Evolutionary conservation across 768 basidiomycete species (phyloP).

Genomic region (Lepiota brunneoincarnata): DNA sequence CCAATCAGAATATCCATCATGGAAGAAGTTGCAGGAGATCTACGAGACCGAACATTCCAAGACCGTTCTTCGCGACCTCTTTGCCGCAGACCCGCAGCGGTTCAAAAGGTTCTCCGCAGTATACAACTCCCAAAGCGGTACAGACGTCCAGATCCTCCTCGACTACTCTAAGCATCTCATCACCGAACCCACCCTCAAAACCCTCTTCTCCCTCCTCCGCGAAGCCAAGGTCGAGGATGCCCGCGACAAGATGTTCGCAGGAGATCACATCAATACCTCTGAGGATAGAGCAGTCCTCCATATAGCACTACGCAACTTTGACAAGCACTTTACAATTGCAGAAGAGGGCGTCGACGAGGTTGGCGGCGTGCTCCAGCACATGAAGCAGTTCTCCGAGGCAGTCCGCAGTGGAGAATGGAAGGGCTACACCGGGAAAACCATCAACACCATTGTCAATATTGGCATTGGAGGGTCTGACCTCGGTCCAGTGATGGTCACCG

Average conservation of each 20-base stretch:
- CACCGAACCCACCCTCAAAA: constrained; percentile 76
- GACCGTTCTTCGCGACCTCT: constrained; percentile 90
- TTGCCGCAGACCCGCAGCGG: constrained; percentile 81
- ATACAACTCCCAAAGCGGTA: constrained; percentile 65
- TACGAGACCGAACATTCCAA: constrained; percentile 70
- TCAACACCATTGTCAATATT: constrained; percentile 95
- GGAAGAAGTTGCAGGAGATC: constrained; percentile 87
- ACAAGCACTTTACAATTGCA: constrained; percentile 66
- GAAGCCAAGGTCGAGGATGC: constrained; percentile 85
- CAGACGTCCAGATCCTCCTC: constrained; percentile 78
- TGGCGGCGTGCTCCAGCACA: constrained; percentile 79
- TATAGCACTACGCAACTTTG: constrained; percentile 81
- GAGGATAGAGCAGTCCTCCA: constrained; percentile 97
- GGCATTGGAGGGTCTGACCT: constrained; percentile 98
- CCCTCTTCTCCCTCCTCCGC: constrained; percentile 74
- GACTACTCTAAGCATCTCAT: constrained; percentile 98
- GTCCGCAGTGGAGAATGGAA: constrained; percentile 90
- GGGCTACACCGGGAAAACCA: constrained; percentile 95
- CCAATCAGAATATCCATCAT: constrained; percentile 78
- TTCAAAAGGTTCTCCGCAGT: constrained; percentile 83
- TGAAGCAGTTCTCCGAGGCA: constrained; percentile 83
- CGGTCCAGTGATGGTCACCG: constrained; percentile 98
- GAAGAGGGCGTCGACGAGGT: constrained; percentile 88
- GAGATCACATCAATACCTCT: constrained; percentile 97
- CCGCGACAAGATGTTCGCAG: constrained; percentile 92